These are phyloP conservation scores for Aspergillus transmontanensis DNA, from an alignment of 2,329 filamentous ascomycete genomes.

Conservation along the genomic window DNA sequence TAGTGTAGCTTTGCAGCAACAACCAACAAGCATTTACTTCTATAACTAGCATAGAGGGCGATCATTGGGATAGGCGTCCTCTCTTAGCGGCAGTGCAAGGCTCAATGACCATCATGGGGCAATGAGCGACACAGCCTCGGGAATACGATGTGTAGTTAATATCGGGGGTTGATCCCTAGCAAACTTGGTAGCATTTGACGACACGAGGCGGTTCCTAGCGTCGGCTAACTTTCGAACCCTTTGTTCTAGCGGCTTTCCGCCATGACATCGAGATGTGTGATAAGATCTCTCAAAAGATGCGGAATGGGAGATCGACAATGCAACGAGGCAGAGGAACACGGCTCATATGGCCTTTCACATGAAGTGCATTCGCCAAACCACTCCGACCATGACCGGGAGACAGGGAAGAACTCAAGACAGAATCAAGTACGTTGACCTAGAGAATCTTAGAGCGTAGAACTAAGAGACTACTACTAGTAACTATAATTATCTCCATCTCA, in stretches of 20 bases:
- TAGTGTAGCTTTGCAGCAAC: background rate
- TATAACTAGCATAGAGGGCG: background rate
- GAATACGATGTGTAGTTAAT: background rate
- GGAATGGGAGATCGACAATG: too few relatives aligned
- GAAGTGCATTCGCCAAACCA: background rate
- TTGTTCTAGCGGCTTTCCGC: background rate
- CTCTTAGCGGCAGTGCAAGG: conserved; percentile 8
- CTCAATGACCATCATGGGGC: conserved; percentile 5
- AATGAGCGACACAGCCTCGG: conserved; percentile 6
- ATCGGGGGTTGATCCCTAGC: background rate
- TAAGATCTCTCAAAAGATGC: background rate
- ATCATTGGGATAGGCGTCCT: background rate
- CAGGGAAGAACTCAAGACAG: too few relatives aligned
- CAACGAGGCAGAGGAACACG: background rate
- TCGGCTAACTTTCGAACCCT: background rate
- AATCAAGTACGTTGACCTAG: too few relatives aligned
- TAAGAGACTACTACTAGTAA: too few relatives aligned
- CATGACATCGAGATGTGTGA: background rate
- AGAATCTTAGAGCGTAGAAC: too few relatives aligned
- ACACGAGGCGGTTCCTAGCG: background rate
- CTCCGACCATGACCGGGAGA: too few relatives aligned
- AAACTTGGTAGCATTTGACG: background rate
- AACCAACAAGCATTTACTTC: conserved; percentile 2
- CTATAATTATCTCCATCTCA: too few relatives aligned
- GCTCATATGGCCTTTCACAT: background rate